These are phyloP conservation scores for Wallacemonas sp. DNA, from an alignment of 208 protist genomes.

Conservation along the genomic window DNA sequence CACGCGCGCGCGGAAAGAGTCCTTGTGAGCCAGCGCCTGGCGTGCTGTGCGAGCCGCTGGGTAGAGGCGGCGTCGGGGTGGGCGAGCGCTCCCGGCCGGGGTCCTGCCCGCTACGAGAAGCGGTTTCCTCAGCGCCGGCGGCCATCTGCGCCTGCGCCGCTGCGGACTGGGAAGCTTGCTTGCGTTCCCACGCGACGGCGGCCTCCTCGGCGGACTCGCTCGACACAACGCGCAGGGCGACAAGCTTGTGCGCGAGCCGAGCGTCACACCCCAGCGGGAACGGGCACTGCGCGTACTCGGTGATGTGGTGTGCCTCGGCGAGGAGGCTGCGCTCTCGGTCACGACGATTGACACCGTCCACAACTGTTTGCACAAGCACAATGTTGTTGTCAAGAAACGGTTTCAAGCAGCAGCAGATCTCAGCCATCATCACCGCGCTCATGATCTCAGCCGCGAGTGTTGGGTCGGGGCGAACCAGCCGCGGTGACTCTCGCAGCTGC, in stretches of 20 bases:
- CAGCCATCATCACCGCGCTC: conserved; percentile 65
- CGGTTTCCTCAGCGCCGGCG: background rate
- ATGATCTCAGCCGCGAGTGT: conserved; percentile 61
- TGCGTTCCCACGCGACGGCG: background rate
- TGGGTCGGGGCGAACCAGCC: conserved; percentile 28
- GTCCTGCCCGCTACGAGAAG: background rate
- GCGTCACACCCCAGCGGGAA: conserved; percentile 21
- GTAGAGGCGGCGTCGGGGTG: background rate
- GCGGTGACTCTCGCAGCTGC: conserved; percentile 34
- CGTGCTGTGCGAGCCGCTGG: background rate
- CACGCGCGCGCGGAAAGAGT: no score
- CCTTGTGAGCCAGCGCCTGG: background rate
- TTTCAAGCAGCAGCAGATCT: conserved; percentile 31
- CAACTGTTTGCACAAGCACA: conserved; percentile 52
- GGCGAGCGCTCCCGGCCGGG: background rate
- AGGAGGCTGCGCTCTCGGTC: conserved; percentile 49
- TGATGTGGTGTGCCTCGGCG: conserved; percentile 51
- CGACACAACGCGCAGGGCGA: conserved; percentile 40
- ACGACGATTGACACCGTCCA: conserved; percentile 44
- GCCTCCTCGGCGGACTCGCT: conserved; percentile 40
- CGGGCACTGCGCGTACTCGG: conserved; percentile 15
- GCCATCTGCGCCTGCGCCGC: background rate
- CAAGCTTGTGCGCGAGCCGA: conserved; percentile 44
- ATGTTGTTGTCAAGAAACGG: conserved; percentile 57
- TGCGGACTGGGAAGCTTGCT: no score